Percentiles rank a stretch among this genome's conserved stretches.
These are phyloP conservation scores for Cardamine resedifolia DNA, from an alignment of 345 rosid species.

Conservation along the genomic window DNA sequence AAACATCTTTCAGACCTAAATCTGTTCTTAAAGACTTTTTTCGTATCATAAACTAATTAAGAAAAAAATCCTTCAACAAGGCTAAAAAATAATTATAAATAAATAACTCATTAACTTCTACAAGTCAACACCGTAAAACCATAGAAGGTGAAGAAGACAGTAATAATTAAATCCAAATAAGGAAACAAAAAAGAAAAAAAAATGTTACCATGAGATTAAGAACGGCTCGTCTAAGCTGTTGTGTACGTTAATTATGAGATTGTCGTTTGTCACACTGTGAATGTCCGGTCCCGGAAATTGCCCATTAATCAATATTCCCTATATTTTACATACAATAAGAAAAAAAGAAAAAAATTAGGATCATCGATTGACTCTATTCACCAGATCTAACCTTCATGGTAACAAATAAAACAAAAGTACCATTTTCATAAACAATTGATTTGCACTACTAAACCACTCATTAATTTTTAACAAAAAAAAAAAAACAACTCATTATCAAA, in stretches of 20 bases:
- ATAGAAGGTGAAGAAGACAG: neutral
- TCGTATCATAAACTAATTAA: neutral
- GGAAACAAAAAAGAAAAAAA: neutral
- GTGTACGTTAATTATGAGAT: slow-evolving; percentile 78
- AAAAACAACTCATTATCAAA: neutral
- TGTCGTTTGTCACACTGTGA: slow-evolving; percentile 83
- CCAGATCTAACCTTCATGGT: slow-evolving; percentile 6
- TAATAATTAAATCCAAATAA: slow-evolving; percentile 4
- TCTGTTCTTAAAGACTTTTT: neutral
- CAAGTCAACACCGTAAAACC: neutral
- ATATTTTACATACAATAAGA: slow-evolving; percentile 21
- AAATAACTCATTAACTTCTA: neutral
- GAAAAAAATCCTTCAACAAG: neutral
- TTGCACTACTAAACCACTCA: neutral
- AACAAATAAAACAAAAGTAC: neutral
- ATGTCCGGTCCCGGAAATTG: slow-evolving; percentile 92
- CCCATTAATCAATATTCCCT: slow-evolving; percentile 91
- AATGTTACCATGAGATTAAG: slow-evolving; percentile 74
- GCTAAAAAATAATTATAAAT: neutral
- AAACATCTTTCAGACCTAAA: neutral
- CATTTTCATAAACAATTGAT: neutral
- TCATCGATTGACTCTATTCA: slow-evolving; percentile 2
- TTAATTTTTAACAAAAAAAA: no score
- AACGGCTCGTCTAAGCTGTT: slow-evolving; percentile 89
- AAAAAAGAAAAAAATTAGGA: neutral